Percentiles rank a stretch among this genome's conserved stretches.
Conservation (phyloP, 805 yeast genomes). For the Kluyveromyces dobzhanskii region DNA sequence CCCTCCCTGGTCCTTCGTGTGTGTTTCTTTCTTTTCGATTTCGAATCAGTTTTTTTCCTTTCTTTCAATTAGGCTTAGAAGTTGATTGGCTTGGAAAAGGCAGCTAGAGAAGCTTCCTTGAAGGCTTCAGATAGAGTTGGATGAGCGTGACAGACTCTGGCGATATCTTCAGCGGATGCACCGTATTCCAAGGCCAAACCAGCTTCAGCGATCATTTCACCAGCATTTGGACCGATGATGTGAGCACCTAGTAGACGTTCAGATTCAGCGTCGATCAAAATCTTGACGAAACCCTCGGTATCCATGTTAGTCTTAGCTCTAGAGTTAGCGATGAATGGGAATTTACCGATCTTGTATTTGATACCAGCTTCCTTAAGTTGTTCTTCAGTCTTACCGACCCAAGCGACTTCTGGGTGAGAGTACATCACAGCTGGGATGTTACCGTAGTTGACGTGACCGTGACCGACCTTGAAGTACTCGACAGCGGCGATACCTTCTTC, state of each 20-base stretch:
- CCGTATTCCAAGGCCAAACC: constrained; percentile 98
- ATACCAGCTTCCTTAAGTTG: constrained; percentile 89
- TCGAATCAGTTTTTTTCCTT: too few species aligned
- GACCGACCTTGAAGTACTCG: constrained; percentile 86
- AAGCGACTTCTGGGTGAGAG: constrained; percentile 98
- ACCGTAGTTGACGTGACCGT: constrained; percentile 97
- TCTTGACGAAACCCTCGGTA: constrained; percentile 95
- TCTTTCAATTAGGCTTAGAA: constrained; percentile 17
- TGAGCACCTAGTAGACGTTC: constrained; percentile 95
- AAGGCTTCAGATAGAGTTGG: constrained; percentile 97
- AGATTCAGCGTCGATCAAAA: constrained; percentile 93
- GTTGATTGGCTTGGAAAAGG: constrained; percentile 88
- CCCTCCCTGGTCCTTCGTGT: too few species aligned
- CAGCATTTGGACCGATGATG: constrained; percentile 96
- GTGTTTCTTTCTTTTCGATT: too few species aligned
- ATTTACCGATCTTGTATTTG: constrained; percentile 89
- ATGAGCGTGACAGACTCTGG: constrained; percentile 97
- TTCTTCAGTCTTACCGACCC: constrained; percentile 97
- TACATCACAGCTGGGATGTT: constrained; percentile 99
- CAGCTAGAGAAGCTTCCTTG: constrained; percentile 94
- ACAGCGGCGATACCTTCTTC: constrained; percentile 99
- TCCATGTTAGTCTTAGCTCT: constrained; percentile 98
- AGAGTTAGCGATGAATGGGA: constrained; percentile 98
- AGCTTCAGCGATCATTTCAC: constrained; percentile 99
- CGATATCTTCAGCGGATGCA: constrained; percentile 95